Evolutionary conservation across 768 basidiomycete genomes (phyloP).

Genomic region (Lactarius deliciosus): DNA sequence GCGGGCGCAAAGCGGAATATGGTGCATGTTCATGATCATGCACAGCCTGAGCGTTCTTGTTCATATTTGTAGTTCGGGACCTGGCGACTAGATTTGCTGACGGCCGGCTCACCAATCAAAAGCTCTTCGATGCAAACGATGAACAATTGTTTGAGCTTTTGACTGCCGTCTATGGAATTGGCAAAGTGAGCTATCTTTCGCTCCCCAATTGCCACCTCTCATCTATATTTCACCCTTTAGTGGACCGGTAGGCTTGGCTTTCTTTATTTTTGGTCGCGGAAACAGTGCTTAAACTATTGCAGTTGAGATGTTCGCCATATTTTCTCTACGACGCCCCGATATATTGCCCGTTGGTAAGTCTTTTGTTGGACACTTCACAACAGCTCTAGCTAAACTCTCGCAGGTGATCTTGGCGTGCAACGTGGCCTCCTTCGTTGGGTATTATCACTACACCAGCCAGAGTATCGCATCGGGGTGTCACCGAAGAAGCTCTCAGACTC

Average conservation of each 20-base stretch:
- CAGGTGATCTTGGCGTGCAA: slow-evolving; percentile 85
- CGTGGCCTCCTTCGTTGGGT: slow-evolving; percentile 69
- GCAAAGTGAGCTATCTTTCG: slow-evolving; percentile 49
- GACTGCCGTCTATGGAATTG: slow-evolving; percentile 77
- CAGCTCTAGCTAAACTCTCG: slow-evolving; percentile 5
- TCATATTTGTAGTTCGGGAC: slow-evolving; percentile 57
- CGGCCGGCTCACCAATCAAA: slow-evolving; percentile 72
- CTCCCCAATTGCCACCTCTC: background rate
- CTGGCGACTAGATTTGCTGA: slow-evolving; percentile 79
- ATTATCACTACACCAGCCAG: slow-evolving; percentile 57
- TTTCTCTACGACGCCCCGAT: slow-evolving; percentile 79
- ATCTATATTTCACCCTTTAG: slow-evolving; percentile 35
- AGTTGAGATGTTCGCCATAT: slow-evolving; percentile 95
- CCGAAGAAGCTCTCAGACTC: slow-evolving; percentile 46
- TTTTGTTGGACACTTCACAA: slow-evolving; percentile 16
- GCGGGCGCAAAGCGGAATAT: slow-evolving; percentile 87
- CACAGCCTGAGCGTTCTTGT: background rate
- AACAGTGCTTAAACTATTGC: slow-evolving; percentile 26
- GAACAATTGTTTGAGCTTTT: slow-evolving; percentile 76
- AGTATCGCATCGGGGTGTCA: slow-evolving; percentile 48
- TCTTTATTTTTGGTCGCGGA: background rate
- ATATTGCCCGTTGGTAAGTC: slow-evolving; percentile 61
- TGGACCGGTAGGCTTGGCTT: slow-evolving; percentile 54
- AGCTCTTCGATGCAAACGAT: slow-evolving; percentile 67
- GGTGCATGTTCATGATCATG: slow-evolving; percentile 43